These are phyloP conservation scores for Euphorbia corollata DNA, from an alignment of 441 rosid species.

Conservation along the genomic window DNA sequence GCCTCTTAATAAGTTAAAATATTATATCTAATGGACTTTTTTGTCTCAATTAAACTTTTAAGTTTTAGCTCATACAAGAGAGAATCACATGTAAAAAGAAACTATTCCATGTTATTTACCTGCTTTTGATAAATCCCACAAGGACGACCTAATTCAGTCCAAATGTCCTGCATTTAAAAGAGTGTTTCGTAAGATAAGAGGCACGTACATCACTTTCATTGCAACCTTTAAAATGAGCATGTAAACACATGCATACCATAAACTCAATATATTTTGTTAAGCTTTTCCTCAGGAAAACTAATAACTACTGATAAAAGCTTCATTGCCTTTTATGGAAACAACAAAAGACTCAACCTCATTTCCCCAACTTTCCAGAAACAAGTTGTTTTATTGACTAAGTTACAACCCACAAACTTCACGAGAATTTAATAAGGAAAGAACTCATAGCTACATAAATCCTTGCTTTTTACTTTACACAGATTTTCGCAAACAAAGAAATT, in stretches of 20 bases:
- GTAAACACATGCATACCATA: neutral
- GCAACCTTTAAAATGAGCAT: neutral
- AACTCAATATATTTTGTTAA: neutral
- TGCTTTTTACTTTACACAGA: neutral
- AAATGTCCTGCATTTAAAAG: conserved; percentile 63
- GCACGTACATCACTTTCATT: neutral
- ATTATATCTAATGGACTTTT: neutral
- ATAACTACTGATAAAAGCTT: neutral
- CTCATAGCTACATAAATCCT: neutral
- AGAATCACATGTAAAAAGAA: conserved; percentile 17
- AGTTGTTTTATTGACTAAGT: neutral
- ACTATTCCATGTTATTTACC: conserved; percentile 48
- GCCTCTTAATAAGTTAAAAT: neutral
- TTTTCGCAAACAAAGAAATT: neutral
- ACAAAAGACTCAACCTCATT: neutral
- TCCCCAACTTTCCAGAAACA: neutral
- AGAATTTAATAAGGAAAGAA: neutral
- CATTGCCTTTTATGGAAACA: neutral
- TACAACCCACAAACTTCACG: conserved; percentile 6
- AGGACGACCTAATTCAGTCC: conserved; percentile 98
- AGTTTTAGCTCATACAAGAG: neutral
- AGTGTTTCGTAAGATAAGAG: conserved; percentile 8
- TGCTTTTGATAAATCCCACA: conserved; percentile 97
- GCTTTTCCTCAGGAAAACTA: neutral
- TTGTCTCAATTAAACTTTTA: neutral